Evolutionary conservation across 2,329 filamentous ascomycete species (phyloP).

Genomic region (Fonsecaea erecta): DNA sequence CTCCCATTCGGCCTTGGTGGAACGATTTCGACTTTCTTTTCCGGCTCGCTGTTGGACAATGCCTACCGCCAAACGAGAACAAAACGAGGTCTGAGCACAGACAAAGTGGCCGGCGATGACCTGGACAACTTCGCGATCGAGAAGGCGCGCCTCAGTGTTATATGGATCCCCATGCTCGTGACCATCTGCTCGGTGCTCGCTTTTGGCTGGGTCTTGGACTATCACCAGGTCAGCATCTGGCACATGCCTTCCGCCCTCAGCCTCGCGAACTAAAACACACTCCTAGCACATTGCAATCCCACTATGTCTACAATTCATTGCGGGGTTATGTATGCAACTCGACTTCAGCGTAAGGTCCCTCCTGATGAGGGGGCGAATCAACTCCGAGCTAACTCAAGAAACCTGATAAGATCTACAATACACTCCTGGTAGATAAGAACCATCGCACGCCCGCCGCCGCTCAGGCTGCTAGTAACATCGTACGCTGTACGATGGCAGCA

Average conservation of each 20-base stretch:
- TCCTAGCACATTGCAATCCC: background rate
- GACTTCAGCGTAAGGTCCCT: slow-evolving; percentile 42
- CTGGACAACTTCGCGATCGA: background rate
- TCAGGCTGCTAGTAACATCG: slow-evolving; percentile 43
- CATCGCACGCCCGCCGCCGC: slow-evolving; percentile 39
- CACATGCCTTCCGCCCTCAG: too few relatives aligned
- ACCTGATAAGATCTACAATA: background rate
- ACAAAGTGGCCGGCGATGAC: background rate
- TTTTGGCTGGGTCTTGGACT: background rate
- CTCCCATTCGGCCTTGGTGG: slow-evolving; percentile 46
- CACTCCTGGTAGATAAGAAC: slow-evolving; percentile 24
- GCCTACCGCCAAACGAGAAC: background rate
- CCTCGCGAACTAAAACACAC: too few relatives aligned
- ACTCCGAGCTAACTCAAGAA: slow-evolving; percentile 9
- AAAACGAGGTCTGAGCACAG: background rate
- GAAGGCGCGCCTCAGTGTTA: background rate
- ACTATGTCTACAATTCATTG: background rate
- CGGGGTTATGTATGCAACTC: background rate
- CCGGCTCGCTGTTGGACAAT: background rate
- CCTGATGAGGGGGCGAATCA: background rate
- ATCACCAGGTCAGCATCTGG: background rate
- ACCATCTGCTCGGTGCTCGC: background rate
- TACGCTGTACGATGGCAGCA: slow-evolving; percentile 39
- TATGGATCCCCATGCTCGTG: background rate
- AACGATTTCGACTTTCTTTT: background rate